These are phyloP conservation scores for Coprinopsis cinerea DNA, from an alignment of 768 basidiomycete species.

Conservation along the genomic window DNA sequence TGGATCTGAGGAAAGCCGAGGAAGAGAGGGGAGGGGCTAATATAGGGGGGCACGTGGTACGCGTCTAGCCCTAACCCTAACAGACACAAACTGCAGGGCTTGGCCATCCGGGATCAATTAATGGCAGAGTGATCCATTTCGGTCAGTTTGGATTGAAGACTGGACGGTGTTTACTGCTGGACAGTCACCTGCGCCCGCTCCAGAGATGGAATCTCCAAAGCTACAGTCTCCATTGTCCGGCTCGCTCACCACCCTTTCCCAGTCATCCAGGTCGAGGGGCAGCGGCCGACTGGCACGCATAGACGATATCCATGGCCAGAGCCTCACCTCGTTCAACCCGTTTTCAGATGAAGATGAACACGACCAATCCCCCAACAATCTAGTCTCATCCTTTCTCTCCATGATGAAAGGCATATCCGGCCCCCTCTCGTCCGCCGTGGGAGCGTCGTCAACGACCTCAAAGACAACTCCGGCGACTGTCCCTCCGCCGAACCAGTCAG, in stretches of 20 bases:
- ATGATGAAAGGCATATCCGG: slow-evolving; percentile 75
- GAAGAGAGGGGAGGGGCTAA: neutral
- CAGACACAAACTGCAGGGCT: slow-evolving; percentile 10
- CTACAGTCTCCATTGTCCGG: slow-evolving; percentile 24
- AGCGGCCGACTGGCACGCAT: slow-evolving; percentile 48
- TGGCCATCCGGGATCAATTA: slow-evolving; percentile 5
- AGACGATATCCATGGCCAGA: slow-evolving; percentile 56
- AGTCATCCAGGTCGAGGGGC: slow-evolving; percentile 30
- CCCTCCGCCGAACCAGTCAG: slow-evolving; percentile 21
- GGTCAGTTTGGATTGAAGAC: neutral
- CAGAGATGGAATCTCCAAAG: slow-evolving; percentile 23
- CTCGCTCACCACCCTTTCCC: slow-evolving; percentile 26
- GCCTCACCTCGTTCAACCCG: slow-evolving; percentile 84
- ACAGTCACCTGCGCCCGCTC: neutral
- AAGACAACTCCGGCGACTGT: slow-evolving; percentile 26
- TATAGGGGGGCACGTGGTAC: neutral
- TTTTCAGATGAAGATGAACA: slow-evolving; percentile 92
- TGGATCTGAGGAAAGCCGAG: neutral
- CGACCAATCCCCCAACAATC: slow-evolving; percentile 80
- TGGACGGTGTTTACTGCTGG: neutral
- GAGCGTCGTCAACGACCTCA: slow-evolving; percentile 29
- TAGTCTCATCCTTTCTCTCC: slow-evolving; percentile 76
- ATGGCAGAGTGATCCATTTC: neutral
- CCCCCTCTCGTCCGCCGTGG: slow-evolving; percentile 52
- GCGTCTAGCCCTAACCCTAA: slow-evolving; percentile 3